Evolutionary conservation across 371 early-diverging fungal genomes (phyloP).

Genomic region (Mucor plumbeus): DNA sequence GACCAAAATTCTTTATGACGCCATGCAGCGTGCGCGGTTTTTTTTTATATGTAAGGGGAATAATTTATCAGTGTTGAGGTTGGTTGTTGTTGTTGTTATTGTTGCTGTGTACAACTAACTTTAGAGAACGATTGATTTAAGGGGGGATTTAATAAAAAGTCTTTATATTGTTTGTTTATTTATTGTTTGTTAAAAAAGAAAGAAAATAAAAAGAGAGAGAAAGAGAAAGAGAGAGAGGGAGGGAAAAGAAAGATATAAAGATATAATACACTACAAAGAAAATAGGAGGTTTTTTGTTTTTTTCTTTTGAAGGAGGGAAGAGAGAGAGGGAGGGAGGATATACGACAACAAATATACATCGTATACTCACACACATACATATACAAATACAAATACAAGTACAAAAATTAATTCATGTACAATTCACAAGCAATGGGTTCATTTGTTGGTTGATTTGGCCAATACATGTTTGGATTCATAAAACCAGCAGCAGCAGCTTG

Average conservation of each 20-base stretch:
- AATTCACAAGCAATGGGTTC: slow-evolving; percentile 25
- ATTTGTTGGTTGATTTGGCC: slow-evolving; percentile 6
- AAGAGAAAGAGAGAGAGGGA: not conserved
- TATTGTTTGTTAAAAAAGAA: not conserved
- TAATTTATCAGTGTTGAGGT: not conserved
- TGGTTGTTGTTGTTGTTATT: not conserved
- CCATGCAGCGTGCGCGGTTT: no score
- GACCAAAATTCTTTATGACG: no score
- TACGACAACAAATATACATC: not conserved
- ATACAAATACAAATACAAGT: not conserved
- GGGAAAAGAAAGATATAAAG: not conserved
- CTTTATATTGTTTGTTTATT: slow-evolving; percentile 9
- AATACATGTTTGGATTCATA: slow-evolving; percentile 26
- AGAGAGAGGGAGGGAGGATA: no score
- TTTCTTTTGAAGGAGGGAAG: not conserved
- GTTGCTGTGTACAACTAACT: not conserved
- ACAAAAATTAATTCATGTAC: slow-evolving; percentile 22
- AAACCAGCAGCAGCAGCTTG: slow-evolving; percentile 14
- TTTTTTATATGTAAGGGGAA: no score
- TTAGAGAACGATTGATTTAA: not conserved
- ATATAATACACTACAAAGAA: slow-evolving; percentile 8
- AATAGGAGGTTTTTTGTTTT: not conserved
- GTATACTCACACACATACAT: not conserved
- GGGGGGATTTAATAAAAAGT: not conserved
- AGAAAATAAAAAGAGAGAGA: not conserved